Conservation (phyloP, 176 grass and related monocot genomes). For the Ensete glaucum region DNA sequence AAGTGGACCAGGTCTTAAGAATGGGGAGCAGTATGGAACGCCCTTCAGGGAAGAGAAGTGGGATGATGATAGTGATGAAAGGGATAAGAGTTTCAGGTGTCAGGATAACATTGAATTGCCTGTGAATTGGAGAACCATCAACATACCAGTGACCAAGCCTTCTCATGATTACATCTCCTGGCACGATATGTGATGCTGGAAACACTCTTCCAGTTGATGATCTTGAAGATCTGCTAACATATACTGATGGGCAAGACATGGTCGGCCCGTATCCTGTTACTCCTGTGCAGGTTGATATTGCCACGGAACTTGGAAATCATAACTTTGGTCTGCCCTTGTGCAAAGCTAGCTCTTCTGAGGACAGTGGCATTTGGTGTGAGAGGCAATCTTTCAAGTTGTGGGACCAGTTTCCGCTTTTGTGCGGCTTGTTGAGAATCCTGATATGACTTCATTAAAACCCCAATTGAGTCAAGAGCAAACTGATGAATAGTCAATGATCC, state of each 20-base stretch:
- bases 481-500: slow-evolving; percentile 47
- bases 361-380: background rate
- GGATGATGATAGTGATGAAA: slow-evolving; percentile 37
- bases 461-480: background rate
- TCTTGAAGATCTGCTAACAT: too few species aligned
- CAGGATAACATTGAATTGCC: background rate
- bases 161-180: too few species aligned
- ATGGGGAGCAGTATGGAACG: slow-evolving; percentile 88
- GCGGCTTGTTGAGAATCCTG: slow-evolving; percentile 20
- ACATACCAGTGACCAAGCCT: background rate
- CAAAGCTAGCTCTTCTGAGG: background rate
- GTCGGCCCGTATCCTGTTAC: background rate
- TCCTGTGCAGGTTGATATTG: slow-evolving; percentile 21
- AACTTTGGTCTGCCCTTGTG: slow-evolving; percentile 7
- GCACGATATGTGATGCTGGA: too few species aligned
- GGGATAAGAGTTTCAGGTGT: background rate
- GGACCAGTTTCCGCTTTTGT: slow-evolving; percentile 34
- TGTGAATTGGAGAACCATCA: background rate
- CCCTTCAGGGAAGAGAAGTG: slow-evolving; percentile 80
- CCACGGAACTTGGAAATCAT: slow-evolving; percentile 6
- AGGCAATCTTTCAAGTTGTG: slow-evolving; percentile 20
- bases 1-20: slow-evolving; percentile 69
- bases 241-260: too few species aligned
- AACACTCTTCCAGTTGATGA: too few species aligned
- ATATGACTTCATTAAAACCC: slow-evolving; percentile 7